phyloP scores from a whole-genome alignment of 116 monocot genomes.

The Trichopus zeylanicus region DNA sequence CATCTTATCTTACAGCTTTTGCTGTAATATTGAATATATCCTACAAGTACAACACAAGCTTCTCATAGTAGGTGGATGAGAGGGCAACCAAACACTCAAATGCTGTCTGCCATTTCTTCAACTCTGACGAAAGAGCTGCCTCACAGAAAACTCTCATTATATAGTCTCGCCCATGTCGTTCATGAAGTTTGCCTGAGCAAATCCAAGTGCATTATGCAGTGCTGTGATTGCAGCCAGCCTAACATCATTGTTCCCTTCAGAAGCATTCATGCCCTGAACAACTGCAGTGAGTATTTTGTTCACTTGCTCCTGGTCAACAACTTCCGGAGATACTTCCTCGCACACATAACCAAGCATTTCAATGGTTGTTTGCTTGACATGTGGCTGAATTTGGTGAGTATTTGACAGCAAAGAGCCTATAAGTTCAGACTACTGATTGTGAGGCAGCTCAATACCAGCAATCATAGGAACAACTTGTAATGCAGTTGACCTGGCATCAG shows the following conservation, averaged over 20 bases:
- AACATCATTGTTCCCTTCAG: constrained; percentile 33
- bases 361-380: constrained; percentile 45
- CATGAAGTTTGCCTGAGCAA: constrained; percentile 45
- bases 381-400: constrained; percentile 31
- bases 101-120: constrained; percentile 31
- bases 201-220: constrained; percentile 38
- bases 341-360: no score
- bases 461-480: constrained; percentile 53
- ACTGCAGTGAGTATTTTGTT: constrained; percentile 54
- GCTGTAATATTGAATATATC: no score
- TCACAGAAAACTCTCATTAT: constrained; percentile 42
- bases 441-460: constrained; percentile 41
- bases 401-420: constrained; percentile 29
- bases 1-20: constrained; percentile 43
- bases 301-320: no score
- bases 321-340: no score
- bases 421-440: constrained; percentile 48
- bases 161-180: constrained; percentile 46
- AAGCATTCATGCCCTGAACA: constrained; percentile 50
- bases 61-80: constrained; percentile 44
- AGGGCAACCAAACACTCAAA: constrained; percentile 41
- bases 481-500: constrained; percentile 46
- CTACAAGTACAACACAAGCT: constrained; percentile 29
- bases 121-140: constrained; percentile 24
- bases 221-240: constrained; percentile 41